These are phyloP conservation scores for Penicillium concentricum DNA, from an alignment of 2,329 filamentous ascomycete genomes.

Conservation along the genomic window DNA sequence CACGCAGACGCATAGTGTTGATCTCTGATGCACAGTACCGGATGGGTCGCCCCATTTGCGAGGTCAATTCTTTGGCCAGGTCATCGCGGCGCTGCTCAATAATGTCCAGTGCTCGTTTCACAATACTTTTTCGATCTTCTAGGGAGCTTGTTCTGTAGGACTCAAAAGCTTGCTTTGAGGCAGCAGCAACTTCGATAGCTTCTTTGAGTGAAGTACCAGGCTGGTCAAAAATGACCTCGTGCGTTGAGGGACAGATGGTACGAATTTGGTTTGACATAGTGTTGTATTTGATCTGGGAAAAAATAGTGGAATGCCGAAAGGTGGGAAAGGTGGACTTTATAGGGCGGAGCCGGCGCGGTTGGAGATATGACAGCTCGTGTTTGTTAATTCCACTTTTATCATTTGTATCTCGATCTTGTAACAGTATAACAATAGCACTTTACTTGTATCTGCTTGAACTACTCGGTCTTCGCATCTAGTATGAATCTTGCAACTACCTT, in stretches of 20 bases:
- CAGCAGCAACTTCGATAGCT: constrained; percentile 22
- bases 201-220: constrained; percentile 57
- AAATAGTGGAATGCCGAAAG: not conserved
- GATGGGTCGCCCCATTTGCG: constrained; percentile 90
- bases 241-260: constrained; percentile 86
- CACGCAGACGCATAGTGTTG: constrained; percentile 75
- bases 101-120: constrained; percentile 72
- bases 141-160: constrained; percentile 70
- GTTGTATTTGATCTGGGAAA: not conserved
- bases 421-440: not conserved
- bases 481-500: not conserved
- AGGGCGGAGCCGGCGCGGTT: constrained; percentile 8
- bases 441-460: not conserved
- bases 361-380: not conserved
- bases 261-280: constrained; percentile 29
- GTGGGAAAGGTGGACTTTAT: constrained; percentile 10
- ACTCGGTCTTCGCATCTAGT: not conserved
- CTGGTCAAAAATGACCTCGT: constrained; percentile 76
- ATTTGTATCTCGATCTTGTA: not conserved
- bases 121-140: constrained; percentile 71
- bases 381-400: not conserved
- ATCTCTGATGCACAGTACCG: constrained; percentile 79
- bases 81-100: constrained; percentile 70
- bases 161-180: constrained; percentile 31
- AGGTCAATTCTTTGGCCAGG: constrained; percentile 75